Evolutionary conservation across 179 eudicot genomes (phyloP), one percentile per base, ranked within the genome.

Genomic region (Silene coronaria): DNA sequence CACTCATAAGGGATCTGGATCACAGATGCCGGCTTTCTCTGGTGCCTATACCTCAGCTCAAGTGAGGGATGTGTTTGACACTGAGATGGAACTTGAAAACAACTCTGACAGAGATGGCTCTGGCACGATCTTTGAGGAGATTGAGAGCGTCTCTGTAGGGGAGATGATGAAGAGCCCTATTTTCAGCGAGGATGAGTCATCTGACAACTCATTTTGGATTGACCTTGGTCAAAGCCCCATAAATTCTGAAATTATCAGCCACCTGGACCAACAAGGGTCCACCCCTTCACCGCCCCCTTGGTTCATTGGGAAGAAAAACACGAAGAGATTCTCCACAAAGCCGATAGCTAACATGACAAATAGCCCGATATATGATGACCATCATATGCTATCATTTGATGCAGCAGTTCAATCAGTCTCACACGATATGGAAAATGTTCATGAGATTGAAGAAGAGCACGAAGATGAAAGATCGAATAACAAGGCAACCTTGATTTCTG

Each of bases 81-180:
- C 91, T 5, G 96, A 96, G 84, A 85, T 96, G 93, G 99, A 93
- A 66, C 96, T 85, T 64, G 99, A 96, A 36, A 90, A 88, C 79
- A 75, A 85, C 68, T 91, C 97, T 27, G 98, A 96, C 70, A 87
- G 89, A 79, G 99, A 96, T 79, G 90, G 93, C 42, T 82, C 96
- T 4, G 90, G 97, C 90, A 93, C 99, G 19, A 86, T 96, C 55
- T 91, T 89, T 80, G 99, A 96, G 84, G 99, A 96, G 77, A 86
- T 84, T 1, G 98, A 91, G 84, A 93, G 90, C 77, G 70, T 93
- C 70, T 96, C 97, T 3, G 91, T 90, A 6, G 99, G 99, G 53
- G 99, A 96, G 80, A 79, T 96, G 81, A 96, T 96, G 96, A 93
- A 84, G 86, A 96, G 99, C 77, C 98, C 99, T 6, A 91, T 91